Evolutionary conservation across 306 rosid species (phyloP).

Genomic region (Glycyrrhiza uralensis): DNA sequence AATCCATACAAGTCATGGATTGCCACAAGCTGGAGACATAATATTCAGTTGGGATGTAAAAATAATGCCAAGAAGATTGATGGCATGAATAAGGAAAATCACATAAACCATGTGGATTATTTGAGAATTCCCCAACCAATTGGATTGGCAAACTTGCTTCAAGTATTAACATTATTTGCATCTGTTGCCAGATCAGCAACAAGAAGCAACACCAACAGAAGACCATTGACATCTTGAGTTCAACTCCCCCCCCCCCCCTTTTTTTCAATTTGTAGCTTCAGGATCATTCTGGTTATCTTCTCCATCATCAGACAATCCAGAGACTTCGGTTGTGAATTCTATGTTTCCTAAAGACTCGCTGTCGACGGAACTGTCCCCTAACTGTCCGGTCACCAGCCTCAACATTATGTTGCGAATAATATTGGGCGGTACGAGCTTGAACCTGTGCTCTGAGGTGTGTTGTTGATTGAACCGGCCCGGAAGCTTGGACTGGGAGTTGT

Average conservation of each 20-base stretch:
- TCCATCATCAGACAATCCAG: constrained; percentile 2
- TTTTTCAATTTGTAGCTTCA: constrained; percentile 22
- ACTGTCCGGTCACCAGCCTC: background rate
- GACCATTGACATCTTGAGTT: background rate
- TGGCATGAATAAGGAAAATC: background rate
- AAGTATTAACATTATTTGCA: background rate
- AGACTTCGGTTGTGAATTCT: constrained; percentile 26
- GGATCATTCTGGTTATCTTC: constrained; percentile 31
- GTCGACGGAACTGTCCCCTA: constrained; percentile 20
- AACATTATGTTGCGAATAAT: constrained; percentile 19
- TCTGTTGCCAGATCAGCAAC: background rate
- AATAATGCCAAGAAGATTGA: constrained; percentile 9
- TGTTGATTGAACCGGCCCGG: constrained; percentile 95
- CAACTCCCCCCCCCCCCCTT: too few species aligned
- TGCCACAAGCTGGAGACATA: background rate
- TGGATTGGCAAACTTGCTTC: constrained; percentile 5
- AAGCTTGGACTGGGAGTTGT: constrained; percentile 56
- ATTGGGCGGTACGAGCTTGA: constrained; percentile 28
- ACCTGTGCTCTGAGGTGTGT: constrained; percentile 75
- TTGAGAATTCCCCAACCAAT: background rate
- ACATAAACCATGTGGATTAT: background rate
- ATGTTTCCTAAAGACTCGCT: constrained; percentile 22
- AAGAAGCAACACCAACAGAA: background rate
- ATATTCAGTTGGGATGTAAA: background rate
- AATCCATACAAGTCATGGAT: background rate